A percentile compares a stretch with the other conserved stretches of the same genome.
phyloP scores from a whole-genome alignment of 768 basidiomycete genomes.

The Mycena filopes region DNA sequence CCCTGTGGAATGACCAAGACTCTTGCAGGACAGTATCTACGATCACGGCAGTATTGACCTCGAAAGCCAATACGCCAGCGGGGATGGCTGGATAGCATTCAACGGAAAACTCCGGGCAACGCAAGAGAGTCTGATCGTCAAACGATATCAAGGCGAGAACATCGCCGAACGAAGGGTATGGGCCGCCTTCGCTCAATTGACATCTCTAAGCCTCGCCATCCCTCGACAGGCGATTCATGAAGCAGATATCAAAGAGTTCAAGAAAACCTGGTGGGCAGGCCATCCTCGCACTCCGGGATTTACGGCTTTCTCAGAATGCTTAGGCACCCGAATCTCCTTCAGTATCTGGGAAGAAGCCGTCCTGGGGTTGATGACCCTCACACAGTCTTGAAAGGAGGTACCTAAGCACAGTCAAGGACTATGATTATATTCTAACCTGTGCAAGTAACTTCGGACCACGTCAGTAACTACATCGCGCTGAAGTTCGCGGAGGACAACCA shows the following conservation, averaged over 20 bases:
- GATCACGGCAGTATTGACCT: slow-evolving; percentile 1
- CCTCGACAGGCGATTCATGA: slow-evolving; percentile 11
- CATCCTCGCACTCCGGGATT: background rate
- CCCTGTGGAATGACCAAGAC: background rate
- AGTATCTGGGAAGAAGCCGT: slow-evolving; percentile 22
- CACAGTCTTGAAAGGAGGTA: slow-evolving; percentile 22
- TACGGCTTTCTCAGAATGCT: background rate
- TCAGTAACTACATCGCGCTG: slow-evolving; percentile 20
- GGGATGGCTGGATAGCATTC: slow-evolving; percentile 18
- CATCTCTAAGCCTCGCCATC: background rate
- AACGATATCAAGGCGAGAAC: background rate
- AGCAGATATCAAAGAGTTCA: slow-evolving; percentile 22
- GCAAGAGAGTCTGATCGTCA: slow-evolving; percentile 11
- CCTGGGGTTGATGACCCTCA: slow-evolving; percentile 11
- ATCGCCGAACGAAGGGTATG: background rate
- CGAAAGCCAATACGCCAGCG: slow-evolving; percentile 1
- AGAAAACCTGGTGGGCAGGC: slow-evolving; percentile 15
- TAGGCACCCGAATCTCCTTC: slow-evolving; percentile 23
- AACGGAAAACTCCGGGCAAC: background rate
- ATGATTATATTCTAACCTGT: background rate
- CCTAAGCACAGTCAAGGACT: background rate
- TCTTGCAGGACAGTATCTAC: slow-evolving; percentile 13
- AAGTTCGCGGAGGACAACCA: slow-evolving; percentile 25
- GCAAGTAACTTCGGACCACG: slow-evolving; percentile 26
- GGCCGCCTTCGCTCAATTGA: background rate